Base-by-base conservation (phyloP, 768 basidiomycete species). In the Trametes cingulata region DNA sequence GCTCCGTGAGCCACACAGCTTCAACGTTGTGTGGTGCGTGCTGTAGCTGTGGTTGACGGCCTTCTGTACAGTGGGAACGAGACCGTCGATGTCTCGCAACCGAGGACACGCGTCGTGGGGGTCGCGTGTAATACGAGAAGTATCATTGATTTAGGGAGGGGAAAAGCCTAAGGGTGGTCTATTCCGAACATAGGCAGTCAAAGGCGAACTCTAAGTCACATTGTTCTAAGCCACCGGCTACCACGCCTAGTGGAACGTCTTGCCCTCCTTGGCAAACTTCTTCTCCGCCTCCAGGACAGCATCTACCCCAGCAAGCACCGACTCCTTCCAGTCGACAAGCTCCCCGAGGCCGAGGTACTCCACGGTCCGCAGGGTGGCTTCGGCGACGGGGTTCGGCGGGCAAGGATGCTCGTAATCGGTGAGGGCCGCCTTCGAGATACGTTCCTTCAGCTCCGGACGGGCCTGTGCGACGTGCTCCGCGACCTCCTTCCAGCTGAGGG, bases 301-400 rank as follows among this genome's bases (percentile, higher is more conserved):
- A 24, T 64, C 67, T 6, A 67, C 58, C 1, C 63, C 52, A 29
- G 55, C 67, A 14, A 67, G 49, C n/a, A 68, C 52, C 4, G 63
- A 60, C 35, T 53, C 20, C 56, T 42, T 50, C 56, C 47, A 57
- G 47, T 57, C 56, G 19, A 27, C 41, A 7, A 50, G 27, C 37
- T 50, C n/a, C 27, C 56, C 45, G 9, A 69, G 14, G 12, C 57
- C 56, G 22, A 70, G 47, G 13, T 66, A 19, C 19, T 68, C 49
- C 40, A 53, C 42, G 27, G 63, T 48, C 40, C 48, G 53, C 12
- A 4, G 29, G 10, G 29, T 33, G 6, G 52, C 41, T 20, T 54
- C 62, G 36, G 67, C 62, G 17, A 68, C 37, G 7, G 41, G 40
- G 19, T 19, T 27, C 43, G 53, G 22, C 1, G 50, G 36, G 5